These are phyloP conservation scores for Phlebiopsis flavidoalba DNA, from an alignment of 768 basidiomycete species.

Conservation along the genomic window DNA sequence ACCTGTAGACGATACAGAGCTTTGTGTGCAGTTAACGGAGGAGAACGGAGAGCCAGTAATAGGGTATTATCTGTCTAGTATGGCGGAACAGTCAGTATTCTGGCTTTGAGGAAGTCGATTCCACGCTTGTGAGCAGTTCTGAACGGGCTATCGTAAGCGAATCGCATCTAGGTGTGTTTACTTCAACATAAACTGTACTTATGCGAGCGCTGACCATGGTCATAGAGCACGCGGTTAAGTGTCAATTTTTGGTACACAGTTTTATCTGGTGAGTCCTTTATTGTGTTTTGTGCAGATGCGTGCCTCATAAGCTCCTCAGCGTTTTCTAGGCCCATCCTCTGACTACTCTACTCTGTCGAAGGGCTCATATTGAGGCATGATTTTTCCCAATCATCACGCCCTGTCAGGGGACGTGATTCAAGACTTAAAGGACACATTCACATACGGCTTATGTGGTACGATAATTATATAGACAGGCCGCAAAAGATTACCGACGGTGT, in stretches of 20 bases:
- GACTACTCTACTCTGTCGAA: neutral
- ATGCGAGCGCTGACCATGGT: neutral
- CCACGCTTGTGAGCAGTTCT: neutral
- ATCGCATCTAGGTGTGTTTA: slow-evolving; percentile 1
- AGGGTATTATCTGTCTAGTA: slow-evolving; percentile 12
- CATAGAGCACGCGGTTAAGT: neutral
- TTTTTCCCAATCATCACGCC: slow-evolving; percentile 16
- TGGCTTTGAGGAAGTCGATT: slow-evolving; percentile 15
- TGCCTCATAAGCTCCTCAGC: neutral
- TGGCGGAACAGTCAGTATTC: slow-evolving; percentile 2
- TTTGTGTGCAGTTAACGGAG: neutral
- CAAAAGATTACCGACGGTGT: neutral
- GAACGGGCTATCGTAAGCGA: neutral
- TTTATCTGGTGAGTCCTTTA: neutral
- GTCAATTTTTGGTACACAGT: neutral
- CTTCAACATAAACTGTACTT: neutral
- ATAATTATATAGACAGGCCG: neutral
- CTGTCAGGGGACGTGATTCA: neutral
- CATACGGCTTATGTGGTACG: slow-evolving; percentile 13
- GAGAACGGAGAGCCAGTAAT: neutral
- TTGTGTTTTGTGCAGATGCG: neutral
- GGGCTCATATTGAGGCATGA: slow-evolving; percentile 18
- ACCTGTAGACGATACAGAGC: neutral
- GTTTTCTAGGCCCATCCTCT: neutral
- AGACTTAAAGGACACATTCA: slow-evolving; percentile 6